Base-by-base conservation (phyloP, 805 yeast species). In the Ogataea chonburiensis region DNA sequence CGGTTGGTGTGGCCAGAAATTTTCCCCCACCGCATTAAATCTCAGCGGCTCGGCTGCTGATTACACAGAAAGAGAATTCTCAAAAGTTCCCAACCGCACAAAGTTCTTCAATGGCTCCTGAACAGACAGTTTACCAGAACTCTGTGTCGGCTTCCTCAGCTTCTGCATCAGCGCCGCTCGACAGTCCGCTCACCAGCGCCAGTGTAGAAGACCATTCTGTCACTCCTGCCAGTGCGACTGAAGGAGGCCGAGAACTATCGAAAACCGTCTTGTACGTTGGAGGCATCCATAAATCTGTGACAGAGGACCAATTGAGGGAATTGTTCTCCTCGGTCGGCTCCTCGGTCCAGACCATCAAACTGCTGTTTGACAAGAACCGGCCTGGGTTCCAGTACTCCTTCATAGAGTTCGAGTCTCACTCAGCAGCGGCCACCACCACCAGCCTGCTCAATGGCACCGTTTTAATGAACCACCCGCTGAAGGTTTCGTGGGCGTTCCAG, bases 401-500 rank as follows among this genome's bases (percentile, higher is more conserved):
- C 58, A 76, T 88, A 36, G 95, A 86, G 60, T 87, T 75, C 49
- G 77, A 70, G 17, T 65, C 64, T 33, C 70, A 76, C 25, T 67
- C 64, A 20, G 67, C 69, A 20, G 95, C 95, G 2, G 71, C 69
- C 24, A 64, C 66, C 43, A 91, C 93, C 1, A 64, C 79, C 36
- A 71, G 70, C 34, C 63, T 76, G 8, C 65, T 85, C 40, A 74
- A 81, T 49, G 87, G 86, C 12, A 45, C 53, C 1, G 59, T 69
- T 19, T 55, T 83, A 40, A 75, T 76, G 44, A 70, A 71, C 34
- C 64, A 69, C 23, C 77, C 73, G 29, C 69, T 87, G 39, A 75
- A 71, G 43, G 73, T 86, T 54, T 83, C 85, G 46, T 84, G 86
- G 81, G 96, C 96, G 7, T 86, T 70, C 64, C 93, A 84, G 64